These are phyloP conservation scores for Actinomortierella ambigua DNA, from an alignment of 371 early-diverging fungal genomes.

Conservation along the genomic window DNA sequence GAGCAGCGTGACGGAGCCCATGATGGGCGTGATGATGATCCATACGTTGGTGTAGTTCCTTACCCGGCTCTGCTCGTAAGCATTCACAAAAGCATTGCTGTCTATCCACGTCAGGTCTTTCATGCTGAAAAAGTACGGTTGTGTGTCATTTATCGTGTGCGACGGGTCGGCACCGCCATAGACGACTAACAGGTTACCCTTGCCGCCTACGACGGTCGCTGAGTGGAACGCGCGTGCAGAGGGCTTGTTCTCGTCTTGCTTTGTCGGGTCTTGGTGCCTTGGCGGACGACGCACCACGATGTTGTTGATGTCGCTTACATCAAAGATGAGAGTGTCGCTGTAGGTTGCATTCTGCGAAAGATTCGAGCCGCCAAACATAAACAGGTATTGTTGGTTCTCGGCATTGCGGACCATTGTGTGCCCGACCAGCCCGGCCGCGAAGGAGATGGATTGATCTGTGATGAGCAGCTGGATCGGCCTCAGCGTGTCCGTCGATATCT, in stretches of 20 bases:
- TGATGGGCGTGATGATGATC: constrained; percentile 19
- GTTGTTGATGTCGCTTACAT: constrained; percentile 16
- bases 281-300: background rate
- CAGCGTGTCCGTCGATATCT: background rate
- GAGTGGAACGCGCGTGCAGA: constrained; percentile 19
- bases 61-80: background rate
- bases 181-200: constrained; percentile 18
- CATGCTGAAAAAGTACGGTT: constrained; percentile 20
- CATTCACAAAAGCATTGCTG: constrained; percentile 1
- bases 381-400: constrained; percentile 3
- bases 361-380: constrained; percentile 33
- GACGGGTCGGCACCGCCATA: constrained; percentile 15
- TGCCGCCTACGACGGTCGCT: constrained; percentile 10
- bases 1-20: constrained; percentile 17
- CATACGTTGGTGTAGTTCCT: constrained; percentile 3
- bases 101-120: constrained; percentile 13
- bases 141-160: constrained; percentile 3
- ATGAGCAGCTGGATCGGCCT: constrained; percentile 4
- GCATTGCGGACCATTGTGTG: constrained; percentile 14
- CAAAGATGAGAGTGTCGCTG: constrained; percentile 17
- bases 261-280: background rate
- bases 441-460: constrained; percentile 3
- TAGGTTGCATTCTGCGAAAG: constrained; percentile 1
- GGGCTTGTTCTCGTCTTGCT: background rate
- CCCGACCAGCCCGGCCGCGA: constrained; percentile 10